Evolutionary conservation across 305 asterid genomes (phyloP).

Genomic region (Fraxinus velutina): DNA sequence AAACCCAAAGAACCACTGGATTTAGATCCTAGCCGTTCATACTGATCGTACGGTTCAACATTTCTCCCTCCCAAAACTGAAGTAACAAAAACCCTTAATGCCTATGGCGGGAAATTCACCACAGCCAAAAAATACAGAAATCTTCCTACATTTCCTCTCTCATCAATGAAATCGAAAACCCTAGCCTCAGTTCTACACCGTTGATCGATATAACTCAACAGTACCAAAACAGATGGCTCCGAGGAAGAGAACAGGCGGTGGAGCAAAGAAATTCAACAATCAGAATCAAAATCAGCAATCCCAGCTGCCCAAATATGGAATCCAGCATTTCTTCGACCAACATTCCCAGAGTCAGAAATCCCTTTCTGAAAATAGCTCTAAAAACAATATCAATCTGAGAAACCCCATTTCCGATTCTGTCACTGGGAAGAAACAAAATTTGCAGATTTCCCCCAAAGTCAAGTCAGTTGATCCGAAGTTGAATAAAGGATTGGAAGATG

Average conservation of each 20-base stretch:
- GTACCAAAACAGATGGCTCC: slow-evolving; percentile 55
- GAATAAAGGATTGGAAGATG: slow-evolving; percentile 18
- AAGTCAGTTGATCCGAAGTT: slow-evolving; percentile 8
- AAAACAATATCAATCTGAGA: slow-evolving; percentile 18
- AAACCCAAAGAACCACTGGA: not conserved
- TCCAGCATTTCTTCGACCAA: slow-evolving; percentile 87
- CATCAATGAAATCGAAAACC: not conserved
- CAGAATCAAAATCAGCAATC: slow-evolving; percentile 49
- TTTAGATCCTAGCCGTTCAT: not conserved
- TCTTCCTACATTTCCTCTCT: not conserved
- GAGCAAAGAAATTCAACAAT: slow-evolving; percentile 55
- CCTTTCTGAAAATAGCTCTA: slow-evolving; percentile 36
- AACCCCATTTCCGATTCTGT: slow-evolving; percentile 28
- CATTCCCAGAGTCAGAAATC: slow-evolving; percentile 70
- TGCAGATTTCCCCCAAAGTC: slow-evolving; percentile 22
- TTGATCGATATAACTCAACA: not conserved
- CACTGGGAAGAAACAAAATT: slow-evolving; percentile 19
- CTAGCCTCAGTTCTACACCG: not conserved
- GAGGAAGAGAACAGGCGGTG: slow-evolving; percentile 55
- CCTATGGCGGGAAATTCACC: not conserved
- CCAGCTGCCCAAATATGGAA: slow-evolving; percentile 75
- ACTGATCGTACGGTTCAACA: slow-evolving; percentile 7
- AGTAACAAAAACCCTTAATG: not conserved
- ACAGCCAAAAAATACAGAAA: not conserved
- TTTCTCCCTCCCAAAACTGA: slow-evolving; percentile 9